Evolutionary conservation across 768 basidiomycete genomes (phyloP).

Genomic region (Lyophyllum atratum): DNA sequence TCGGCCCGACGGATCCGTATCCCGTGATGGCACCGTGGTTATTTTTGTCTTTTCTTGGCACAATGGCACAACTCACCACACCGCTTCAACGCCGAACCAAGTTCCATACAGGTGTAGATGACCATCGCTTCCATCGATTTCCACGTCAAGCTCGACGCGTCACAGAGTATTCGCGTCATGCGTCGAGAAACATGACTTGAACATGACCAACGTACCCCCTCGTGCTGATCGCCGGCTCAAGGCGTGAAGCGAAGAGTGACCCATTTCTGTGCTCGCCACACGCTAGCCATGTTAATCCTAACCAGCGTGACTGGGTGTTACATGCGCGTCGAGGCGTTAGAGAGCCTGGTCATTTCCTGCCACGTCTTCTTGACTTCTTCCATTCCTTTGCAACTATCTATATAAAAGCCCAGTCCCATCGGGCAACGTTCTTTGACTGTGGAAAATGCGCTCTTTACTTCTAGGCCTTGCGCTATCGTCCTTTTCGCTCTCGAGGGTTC

Average conservation of each 20-base stretch:
- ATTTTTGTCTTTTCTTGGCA: neutral
- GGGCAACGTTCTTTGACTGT: neutral
- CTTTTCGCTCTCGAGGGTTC: conserved; percentile 9
- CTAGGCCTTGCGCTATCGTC: conserved; percentile 8
- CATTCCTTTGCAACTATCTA: neutral
- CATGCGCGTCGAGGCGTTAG: conserved; percentile 8
- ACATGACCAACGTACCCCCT: too few species aligned
- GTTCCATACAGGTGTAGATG: neutral
- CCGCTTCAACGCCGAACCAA: neutral
- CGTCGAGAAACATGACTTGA: neutral
- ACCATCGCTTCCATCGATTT: neutral
- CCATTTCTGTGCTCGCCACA: conserved; percentile 1
- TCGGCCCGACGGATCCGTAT: neutral
- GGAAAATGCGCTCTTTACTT: conserved; percentile 3
- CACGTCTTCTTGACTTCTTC: neutral
- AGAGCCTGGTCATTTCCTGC: neutral
- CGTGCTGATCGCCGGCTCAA: neutral
- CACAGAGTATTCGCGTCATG: neutral
- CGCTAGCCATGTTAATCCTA: neutral
- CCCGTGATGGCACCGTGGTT: neutral
- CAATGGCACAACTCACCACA: neutral
- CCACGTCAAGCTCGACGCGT: neutral
- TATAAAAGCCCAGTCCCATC: neutral
- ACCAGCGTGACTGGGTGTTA: conserved; percentile 12
- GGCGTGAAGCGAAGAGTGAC: neutral